phyloP scores from a whole-genome alignment of 148 eudicot genomes.

The Gaultheria prostrata region DNA sequence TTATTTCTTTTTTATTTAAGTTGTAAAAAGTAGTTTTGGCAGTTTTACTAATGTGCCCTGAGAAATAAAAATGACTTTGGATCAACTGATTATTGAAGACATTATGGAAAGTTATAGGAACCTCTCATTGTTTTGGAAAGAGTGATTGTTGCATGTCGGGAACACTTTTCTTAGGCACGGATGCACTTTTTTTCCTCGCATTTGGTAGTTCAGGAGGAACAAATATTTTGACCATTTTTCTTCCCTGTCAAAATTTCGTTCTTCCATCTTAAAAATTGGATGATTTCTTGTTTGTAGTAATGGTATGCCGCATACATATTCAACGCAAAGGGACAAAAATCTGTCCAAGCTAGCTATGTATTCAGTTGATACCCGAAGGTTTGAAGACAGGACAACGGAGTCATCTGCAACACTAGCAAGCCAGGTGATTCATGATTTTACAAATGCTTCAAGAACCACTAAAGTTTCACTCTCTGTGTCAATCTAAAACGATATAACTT shows the following conservation, averaged over 20 bases:
- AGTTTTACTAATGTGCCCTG: neutral
- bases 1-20: neutral
- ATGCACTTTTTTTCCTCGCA: neutral
- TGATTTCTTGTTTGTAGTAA: conserved; percentile 28
- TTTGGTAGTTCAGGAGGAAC: neutral
- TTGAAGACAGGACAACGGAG: conserved; percentile 50
- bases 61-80: neutral
- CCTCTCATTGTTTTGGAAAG: neutral
- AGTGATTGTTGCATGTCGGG: neutral
- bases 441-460: neutral
- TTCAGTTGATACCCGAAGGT: conserved; percentile 43
- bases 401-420: conserved; percentile 34
- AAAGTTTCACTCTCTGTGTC: neutral
- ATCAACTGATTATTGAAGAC: neutral
- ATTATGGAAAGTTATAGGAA: neutral
- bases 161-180: neutral
- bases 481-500: neutral
- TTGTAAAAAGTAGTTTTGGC: neutral
- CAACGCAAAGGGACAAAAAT: conserved; percentile 57
- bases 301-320: conserved; percentile 70
- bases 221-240: neutral
- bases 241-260: neutral
- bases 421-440: conserved; percentile 57
- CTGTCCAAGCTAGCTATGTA: conserved; percentile 40
- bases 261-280: neutral